Percentiles rank a stretch among this genome's conserved stretches.
These are phyloP conservation scores for Strobilomyces dryophilus DNA, from an alignment of 768 basidiomycete genomes.

Conservation along the genomic window DNA sequence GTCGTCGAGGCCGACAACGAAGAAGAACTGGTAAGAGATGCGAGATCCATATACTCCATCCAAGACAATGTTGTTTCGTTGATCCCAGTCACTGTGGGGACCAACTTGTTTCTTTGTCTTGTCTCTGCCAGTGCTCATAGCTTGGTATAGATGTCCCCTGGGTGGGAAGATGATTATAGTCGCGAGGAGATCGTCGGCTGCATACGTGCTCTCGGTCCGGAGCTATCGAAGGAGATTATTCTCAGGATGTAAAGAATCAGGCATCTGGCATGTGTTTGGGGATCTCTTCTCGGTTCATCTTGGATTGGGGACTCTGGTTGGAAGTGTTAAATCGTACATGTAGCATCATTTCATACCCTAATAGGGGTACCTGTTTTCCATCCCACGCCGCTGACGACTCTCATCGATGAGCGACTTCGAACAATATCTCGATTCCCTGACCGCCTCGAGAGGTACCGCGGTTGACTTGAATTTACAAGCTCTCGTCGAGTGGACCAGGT, in stretches of 20 bases:
- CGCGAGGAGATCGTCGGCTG: slow-evolving; percentile 39
- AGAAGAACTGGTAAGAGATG: slow-evolving; percentile 18
- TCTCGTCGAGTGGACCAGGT: slow-evolving; percentile 27
- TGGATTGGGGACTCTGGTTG: not conserved
- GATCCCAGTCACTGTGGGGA: slow-evolving; percentile 25
- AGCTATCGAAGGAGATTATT: slow-evolving; percentile 38
- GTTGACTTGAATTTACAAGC: slow-evolving; percentile 12
- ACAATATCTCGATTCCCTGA: slow-evolving; percentile 20
- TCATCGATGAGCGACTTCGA: slow-evolving; percentile 22
- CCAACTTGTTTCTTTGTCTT: not conserved
- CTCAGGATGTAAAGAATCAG: slow-evolving; percentile 27
- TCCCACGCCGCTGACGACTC: slow-evolving; percentile 3
- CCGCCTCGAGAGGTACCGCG: slow-evolving; percentile 8
- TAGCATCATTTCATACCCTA: too few species aligned
- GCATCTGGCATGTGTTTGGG: too few species aligned
- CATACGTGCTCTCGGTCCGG: slow-evolving; percentile 41
- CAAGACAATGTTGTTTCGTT: slow-evolving; percentile 17
- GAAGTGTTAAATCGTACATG: too few species aligned
- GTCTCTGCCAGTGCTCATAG: slow-evolving; percentile 6
- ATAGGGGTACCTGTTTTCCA: not conserved
- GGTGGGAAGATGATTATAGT: slow-evolving; percentile 29
- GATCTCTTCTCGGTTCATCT: not conserved
- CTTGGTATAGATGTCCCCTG: slow-evolving; percentile 15
- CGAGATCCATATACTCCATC: slow-evolving; percentile 24
- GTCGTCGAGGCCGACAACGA: slow-evolving; percentile 11